Percentiles rank a stretch among this genome's conserved stretches.
phyloP scores from a whole-genome alignment of 2,329 filamentous ascomycete genomes.

The Tympanopsis confertula region DNA sequence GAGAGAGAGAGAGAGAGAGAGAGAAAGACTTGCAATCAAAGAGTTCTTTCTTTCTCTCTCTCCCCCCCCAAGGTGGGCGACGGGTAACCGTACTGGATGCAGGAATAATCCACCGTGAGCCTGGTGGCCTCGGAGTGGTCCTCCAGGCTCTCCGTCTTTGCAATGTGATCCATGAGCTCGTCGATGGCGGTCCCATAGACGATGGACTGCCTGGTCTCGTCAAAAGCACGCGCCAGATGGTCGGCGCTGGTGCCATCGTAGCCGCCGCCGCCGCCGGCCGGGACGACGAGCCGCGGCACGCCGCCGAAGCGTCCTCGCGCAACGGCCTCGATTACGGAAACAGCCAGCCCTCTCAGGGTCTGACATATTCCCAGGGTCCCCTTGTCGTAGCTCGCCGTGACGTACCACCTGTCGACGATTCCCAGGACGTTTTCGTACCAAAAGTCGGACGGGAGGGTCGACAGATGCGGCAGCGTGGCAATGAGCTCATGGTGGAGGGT shows the following conservation, averaged over 20 bases:
- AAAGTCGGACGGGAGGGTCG: constrained; percentile 49
- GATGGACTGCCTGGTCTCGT: constrained; percentile 51
- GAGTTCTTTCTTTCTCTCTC: no score
- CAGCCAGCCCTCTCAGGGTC: constrained; percentile 61
- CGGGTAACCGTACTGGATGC: constrained; percentile 48
- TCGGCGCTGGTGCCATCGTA: constrained; percentile 1
- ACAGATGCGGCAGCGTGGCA: constrained; percentile 54
- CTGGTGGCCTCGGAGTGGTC: constrained; percentile 49
- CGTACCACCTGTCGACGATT: constrained; percentile 49
- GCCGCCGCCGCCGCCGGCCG: constrained; percentile 2
- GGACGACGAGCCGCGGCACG: constrained; percentile 20
- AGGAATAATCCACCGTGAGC: constrained; percentile 54
- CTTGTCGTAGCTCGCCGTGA: constrained; percentile 76
- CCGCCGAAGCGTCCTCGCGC: constrained; percentile 57
- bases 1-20: background rate
- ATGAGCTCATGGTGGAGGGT: constrained; percentile 53
- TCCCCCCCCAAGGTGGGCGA: constrained; percentile 3
- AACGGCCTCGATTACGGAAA: constrained; percentile 58
- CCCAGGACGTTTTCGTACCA: constrained; percentile 52
- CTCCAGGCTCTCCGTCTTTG: constrained; percentile 49
- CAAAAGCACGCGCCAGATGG: constrained; percentile 40
- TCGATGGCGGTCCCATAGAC: constrained; percentile 61
- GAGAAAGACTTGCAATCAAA: no score
- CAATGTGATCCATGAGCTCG: constrained; percentile 48
- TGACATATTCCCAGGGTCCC: constrained; percentile 64